Evolutionary conservation across 75 land plant species (phyloP).

Genomic region (Cunninghamia lanceolata): DNA sequence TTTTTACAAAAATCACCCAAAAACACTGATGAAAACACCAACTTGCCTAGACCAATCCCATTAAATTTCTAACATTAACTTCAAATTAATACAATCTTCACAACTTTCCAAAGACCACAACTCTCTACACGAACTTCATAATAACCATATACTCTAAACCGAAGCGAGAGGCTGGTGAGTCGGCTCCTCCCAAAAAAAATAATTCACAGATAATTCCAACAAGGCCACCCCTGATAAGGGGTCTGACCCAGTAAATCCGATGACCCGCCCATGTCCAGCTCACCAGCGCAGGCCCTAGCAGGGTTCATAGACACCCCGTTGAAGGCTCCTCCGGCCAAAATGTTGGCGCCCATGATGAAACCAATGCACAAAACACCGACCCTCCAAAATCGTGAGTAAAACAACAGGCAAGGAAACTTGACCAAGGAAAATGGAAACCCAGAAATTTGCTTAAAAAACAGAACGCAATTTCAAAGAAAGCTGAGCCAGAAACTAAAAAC

Average conservation of each 20-base stretch:
- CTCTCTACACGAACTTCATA: background rate
- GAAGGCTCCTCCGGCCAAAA: constrained; percentile 63
- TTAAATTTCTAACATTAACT: background rate
- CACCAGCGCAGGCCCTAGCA: constrained; percentile 56
- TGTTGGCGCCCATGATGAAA: constrained; percentile 56
- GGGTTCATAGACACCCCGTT: constrained; percentile 72
- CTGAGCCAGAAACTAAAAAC: too few species aligned
- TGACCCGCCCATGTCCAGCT: constrained; percentile 56
- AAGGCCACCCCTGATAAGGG: constrained; percentile 62
- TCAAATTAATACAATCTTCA: background rate
- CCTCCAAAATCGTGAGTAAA: too few species aligned
- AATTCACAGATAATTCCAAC: constrained; percentile 57
- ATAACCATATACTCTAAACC: too few species aligned
- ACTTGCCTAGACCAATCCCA: too few species aligned
- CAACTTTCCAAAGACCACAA: background rate
- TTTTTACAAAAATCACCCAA: too few species aligned
- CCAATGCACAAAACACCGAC: too few species aligned
- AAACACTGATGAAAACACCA: too few species aligned
- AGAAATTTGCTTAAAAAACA: too few species aligned
- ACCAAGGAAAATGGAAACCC: too few species aligned
- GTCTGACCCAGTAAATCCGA: constrained; percentile 82
- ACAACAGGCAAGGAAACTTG: too few species aligned
- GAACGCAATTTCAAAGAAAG: too few species aligned
- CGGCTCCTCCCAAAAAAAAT: constrained; percentile 20
- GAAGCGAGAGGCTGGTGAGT: background rate